Evolutionary conservation across 371 early-diverging fungal species (phyloP).

Genomic region (Syncephalastrum contaminatum): DNA sequence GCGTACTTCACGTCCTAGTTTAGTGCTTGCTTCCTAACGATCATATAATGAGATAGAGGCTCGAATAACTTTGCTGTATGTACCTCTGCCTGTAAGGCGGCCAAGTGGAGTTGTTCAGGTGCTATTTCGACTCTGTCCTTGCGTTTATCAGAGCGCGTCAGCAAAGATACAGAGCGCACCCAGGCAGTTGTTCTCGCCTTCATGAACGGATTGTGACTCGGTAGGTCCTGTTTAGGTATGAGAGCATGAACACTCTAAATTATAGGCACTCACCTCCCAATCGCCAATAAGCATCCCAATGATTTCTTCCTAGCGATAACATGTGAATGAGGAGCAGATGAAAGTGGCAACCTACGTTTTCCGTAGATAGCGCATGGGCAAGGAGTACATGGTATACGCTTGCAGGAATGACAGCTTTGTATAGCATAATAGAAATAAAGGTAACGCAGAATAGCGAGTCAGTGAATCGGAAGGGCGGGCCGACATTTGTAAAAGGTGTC

Average conservation of each 20-base stretch:
- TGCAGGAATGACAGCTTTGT: constrained; percentile 42
- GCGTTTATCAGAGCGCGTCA: constrained; percentile 73
- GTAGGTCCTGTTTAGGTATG: constrained; percentile 18
- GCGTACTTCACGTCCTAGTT: constrained; percentile 41
- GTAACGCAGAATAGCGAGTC: constrained; percentile 1
- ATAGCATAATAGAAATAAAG: constrained; percentile 19
- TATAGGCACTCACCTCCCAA: constrained; percentile 47
- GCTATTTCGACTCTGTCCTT: constrained; percentile 74
- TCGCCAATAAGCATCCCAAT: constrained; percentile 73
- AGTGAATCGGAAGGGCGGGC: too few species aligned
- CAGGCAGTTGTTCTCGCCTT: constrained; percentile 36
- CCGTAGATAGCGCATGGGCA: constrained; percentile 58
- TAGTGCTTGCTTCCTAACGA: constrained; percentile 42
- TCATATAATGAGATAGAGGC: background rate
- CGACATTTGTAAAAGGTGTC: too few species aligned
- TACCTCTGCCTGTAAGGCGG: constrained; percentile 67
- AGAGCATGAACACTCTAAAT: background rate
- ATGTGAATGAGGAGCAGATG: background rate
- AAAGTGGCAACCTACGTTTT: constrained; percentile 40
- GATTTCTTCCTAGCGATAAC: constrained; percentile 59
- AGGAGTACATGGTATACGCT: constrained; percentile 51
- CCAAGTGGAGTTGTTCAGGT: constrained; percentile 63
- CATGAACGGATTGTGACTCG: constrained; percentile 29
- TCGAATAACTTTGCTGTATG: background rate
- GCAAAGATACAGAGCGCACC: constrained; percentile 55